Evolutionary conservation across 192 early-diverging fungal species (phyloP).

Genomic region (Umbelopsis ramanniana): DNA sequence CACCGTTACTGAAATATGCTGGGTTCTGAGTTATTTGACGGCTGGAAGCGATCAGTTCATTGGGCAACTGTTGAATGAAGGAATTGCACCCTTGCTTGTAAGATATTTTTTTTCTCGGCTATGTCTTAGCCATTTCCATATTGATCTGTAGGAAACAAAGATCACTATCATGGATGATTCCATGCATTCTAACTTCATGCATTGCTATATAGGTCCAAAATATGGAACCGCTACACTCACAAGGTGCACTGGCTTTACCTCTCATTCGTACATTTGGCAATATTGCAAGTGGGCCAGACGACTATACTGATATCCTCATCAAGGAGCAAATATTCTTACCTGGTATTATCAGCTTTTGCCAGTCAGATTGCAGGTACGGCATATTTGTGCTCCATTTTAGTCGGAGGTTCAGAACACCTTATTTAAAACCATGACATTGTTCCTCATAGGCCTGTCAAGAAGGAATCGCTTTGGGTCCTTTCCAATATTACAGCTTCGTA

Average conservation of each 20-base stretch:
- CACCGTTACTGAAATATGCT: conserved; percentile 65
- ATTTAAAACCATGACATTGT: no score
- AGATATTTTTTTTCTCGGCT: not conserved
- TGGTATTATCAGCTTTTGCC: conserved; percentile 45
- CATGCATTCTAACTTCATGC: not conserved
- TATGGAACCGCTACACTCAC: conserved; percentile 40
- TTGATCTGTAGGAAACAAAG: not conserved
- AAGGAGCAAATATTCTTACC: conserved; percentile 53
- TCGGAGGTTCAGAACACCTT: no score
- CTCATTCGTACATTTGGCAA: conserved; percentile 70
- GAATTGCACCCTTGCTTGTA: conserved; percentile 39
- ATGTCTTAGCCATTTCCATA: not conserved
- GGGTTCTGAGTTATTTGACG: conserved; percentile 70
- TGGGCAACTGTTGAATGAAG: conserved; percentile 43
- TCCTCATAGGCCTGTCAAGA: conserved; percentile 59
- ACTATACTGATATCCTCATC: conserved; percentile 55
- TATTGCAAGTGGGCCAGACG: conserved; percentile 67
- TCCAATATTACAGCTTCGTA: conserved; percentile 68
- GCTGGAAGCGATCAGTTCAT: conserved; percentile 55
- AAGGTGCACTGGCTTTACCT: conserved; percentile 54
- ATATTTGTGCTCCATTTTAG: no score
- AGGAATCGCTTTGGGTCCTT: conserved; percentile 74
- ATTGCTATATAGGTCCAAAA: conserved; percentile 39
- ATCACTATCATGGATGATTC: not conserved
- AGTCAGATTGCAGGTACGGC: conserved; percentile 56